Conservation (phyloP, 179 eudicot genomes). For the Heliamphora pulchella region DNA sequence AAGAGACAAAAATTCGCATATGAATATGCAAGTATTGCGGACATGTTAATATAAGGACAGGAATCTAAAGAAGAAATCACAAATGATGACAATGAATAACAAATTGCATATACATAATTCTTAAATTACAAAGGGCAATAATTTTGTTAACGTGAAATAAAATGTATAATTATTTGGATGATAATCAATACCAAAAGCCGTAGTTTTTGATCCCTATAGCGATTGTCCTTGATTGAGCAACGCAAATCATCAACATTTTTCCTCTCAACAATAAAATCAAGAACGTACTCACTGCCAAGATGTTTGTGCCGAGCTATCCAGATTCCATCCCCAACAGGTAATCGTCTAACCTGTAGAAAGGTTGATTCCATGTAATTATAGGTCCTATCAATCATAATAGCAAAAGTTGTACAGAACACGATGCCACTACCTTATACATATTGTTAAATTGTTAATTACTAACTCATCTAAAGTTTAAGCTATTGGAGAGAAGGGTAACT, state of each 20-base stretch:
- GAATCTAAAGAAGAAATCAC: not conserved
- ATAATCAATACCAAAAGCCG: conserved; percentile 65
- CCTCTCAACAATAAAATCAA: conserved; percentile 90
- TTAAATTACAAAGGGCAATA: not conserved
- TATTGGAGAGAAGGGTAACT: too few relatives aligned
- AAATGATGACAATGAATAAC: not conserved
- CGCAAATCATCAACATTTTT: conserved; percentile 85
- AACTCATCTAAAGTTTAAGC: too few relatives aligned
- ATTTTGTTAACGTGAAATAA: not conserved
- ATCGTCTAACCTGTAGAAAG: conserved; percentile 49
- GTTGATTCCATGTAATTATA: not conserved
- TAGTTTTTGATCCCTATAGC: conserved; percentile 84
- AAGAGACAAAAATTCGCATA: not conserved
- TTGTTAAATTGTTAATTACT: too few relatives aligned
- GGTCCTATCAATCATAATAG: not conserved
- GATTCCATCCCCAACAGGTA: conserved; percentile 91
- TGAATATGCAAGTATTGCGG: not conserved
- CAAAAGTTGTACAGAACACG: not conserved
- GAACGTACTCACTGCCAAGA: conserved; percentile 61
- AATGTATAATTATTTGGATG: not conserved
- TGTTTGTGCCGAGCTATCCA: conserved; percentile 90
- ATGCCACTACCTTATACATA: too few relatives aligned
- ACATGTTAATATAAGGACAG: not conserved
- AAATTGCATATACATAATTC: not conserved
- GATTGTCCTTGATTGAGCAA: conserved; percentile 74